Base-by-base conservation (phyloP, 305 asterid species). In the Fraxinus paxiana region DNA sequence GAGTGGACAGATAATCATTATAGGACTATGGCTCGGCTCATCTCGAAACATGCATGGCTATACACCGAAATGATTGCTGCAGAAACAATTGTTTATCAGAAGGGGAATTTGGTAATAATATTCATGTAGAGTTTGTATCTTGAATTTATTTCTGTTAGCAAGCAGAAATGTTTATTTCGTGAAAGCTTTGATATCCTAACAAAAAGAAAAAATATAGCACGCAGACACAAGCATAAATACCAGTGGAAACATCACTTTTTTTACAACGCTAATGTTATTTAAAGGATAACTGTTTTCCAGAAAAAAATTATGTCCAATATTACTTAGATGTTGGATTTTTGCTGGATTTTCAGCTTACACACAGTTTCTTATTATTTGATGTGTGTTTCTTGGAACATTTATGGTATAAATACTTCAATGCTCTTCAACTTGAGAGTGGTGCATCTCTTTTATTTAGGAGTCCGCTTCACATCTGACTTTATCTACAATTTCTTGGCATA, bases 1-100 rank as follows among this genome's bases (percentile, higher is more conserved):
- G 98, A 95, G 1, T 91, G 85, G 91, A 93, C 98, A 2, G 94
- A 95, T 89, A 95, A 90, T 83, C 94, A 93, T 81, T 95, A 79
- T 82, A 90, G 98, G 83, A 95, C 98, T 83, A 82, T 95, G 91
- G 97, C 97, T 69, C 95, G 98, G 61, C 83, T 95, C 85, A 87
- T 95, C 77, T 84, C 98, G 8, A 93, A 92, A 84, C 92, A 86
- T 81, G 92, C 97, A 76, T 93, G 98, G 98, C 88, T 93, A 73
- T 95, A 95, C 84, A 89, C 98, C 1, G 98, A 95, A 90, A 95
- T 95, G 98, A 85, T 95, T 86, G 94, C 98, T 83, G 98, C 98
- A 17, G 98, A 95, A 83, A 95, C 98, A 81, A 93, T 93, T 83
- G 94, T 93, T 7, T 86, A 80, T 86, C 98, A 95, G 87, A 87